Evolutionary conservation across 257 asterid species (phyloP).

Genomic region (Cinchona pubescens): DNA sequence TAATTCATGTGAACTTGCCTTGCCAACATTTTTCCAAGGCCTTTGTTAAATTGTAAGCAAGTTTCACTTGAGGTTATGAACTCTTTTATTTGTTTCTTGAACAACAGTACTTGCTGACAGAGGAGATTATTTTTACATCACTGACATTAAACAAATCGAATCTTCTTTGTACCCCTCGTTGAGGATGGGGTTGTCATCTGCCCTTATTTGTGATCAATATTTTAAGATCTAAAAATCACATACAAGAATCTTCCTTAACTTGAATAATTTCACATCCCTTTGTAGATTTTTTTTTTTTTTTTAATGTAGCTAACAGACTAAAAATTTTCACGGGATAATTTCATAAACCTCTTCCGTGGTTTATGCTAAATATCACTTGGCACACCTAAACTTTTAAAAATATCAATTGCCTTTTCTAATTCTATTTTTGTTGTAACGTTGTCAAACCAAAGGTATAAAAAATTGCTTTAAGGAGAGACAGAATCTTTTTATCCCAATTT

Average conservation of each 20-base stretch:
- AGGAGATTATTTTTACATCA: not conserved
- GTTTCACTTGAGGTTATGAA: too few relatives aligned
- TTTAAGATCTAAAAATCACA: not conserved
- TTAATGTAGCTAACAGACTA: too few relatives aligned
- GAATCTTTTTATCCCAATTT: too few relatives aligned
- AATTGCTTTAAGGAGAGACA: too few relatives aligned
- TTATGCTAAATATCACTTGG: too few relatives aligned
- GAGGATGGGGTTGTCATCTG: too few relatives aligned
- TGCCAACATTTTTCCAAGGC: not conserved
- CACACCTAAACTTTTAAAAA: too few relatives aligned
- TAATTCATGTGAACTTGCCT: slow-evolving; percentile 4
- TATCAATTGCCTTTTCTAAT: too few relatives aligned
- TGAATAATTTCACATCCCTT: not conserved
- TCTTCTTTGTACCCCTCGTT: not conserved
- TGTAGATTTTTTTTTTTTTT: not conserved
- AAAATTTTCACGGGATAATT: too few relatives aligned
- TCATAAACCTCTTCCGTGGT: too few relatives aligned
- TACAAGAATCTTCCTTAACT: not conserved
- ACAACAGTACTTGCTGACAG: not conserved
- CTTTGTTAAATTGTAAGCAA: not conserved
- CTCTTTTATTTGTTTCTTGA: not conserved
- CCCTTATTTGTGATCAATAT: not conserved
- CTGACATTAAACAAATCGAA: not conserved
- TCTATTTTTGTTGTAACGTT: too few relatives aligned
- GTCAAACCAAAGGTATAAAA: too few relatives aligned